Conservation (phyloP, 2,329 filamentous ascomycete genomes). For the Rutstroemia sp. region DNA sequence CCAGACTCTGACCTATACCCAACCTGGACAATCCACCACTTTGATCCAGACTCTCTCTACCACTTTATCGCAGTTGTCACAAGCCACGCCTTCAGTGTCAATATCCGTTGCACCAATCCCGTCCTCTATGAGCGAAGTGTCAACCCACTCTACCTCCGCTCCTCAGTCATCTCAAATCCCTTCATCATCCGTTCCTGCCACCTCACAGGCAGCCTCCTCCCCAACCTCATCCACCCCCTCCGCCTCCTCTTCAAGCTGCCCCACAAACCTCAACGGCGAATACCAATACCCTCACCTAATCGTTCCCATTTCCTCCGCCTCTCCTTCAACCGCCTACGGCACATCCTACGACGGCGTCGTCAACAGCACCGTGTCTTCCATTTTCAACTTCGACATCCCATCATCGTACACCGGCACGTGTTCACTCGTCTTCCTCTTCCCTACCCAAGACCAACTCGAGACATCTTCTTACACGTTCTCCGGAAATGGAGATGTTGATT, state of each 20-base stretch:
- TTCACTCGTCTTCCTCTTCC: constrained; percentile 59
- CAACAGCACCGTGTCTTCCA: constrained; percentile 43
- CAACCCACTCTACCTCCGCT: background rate
- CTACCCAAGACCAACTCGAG: constrained; percentile 46
- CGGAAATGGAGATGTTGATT: constrained; percentile 45
- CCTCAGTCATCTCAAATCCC: background rate
- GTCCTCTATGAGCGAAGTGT: background rate
- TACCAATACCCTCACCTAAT: constrained; percentile 57
- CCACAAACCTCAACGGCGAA: constrained; percentile 26
- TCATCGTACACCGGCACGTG: constrained; percentile 42
- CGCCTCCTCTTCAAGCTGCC: constrained; percentile 8
- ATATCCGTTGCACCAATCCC: background rate
- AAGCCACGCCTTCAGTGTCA: no score
- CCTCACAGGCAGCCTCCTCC: background rate
- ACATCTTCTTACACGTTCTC: constrained; percentile 51
- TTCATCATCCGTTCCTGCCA: background rate
- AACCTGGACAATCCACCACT: background rate
- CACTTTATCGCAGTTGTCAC: background rate
- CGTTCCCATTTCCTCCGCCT: constrained; percentile 47
- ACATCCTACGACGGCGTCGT: constrained; percentile 50
- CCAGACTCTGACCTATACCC: no score
- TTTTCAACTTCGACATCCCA: constrained; percentile 66
- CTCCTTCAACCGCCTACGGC: constrained; percentile 44
- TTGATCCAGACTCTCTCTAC: background rate
- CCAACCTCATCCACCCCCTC: background rate